phyloP scores from a whole-genome alignment of 768 basidiomycete species.

The Trametes villosa region DNA sequence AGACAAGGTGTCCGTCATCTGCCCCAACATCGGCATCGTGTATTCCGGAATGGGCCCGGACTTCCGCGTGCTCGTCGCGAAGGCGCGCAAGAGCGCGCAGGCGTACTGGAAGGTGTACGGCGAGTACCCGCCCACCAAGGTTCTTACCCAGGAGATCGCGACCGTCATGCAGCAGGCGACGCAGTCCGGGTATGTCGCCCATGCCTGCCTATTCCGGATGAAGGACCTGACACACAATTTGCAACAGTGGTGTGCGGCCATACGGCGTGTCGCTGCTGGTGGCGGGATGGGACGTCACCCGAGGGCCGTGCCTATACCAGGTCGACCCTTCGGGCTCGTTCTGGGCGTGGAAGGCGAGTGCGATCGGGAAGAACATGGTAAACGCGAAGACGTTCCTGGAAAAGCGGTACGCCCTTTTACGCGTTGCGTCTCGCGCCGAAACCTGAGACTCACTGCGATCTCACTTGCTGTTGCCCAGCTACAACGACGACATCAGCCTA shows the following conservation, averaged over 20 bases:
- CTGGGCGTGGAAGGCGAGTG: conserved; percentile 99
- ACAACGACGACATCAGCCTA: conserved; percentile 98
- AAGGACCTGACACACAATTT: neutral
- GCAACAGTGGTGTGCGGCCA: conserved; percentile 92
- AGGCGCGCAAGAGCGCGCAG: conserved; percentile 96
- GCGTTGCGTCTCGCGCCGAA: conserved; percentile 22
- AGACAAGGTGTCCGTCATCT: conserved; percentile 96
- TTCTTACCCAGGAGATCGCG: conserved; percentile 96
- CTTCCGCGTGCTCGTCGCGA: conserved; percentile 91
- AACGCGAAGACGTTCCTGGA: conserved; percentile 99
- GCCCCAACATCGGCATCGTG: conserved; percentile 98
- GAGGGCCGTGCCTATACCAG: conserved; percentile 97
- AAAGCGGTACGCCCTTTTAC: conserved; percentile 75
- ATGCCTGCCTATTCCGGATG: conserved; percentile 9
- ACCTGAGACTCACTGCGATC: conserved; percentile 17
- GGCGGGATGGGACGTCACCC: conserved; percentile 93
- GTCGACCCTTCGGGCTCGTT: conserved; percentile 99
- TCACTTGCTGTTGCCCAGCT: conserved; percentile 53
- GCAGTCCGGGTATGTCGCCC: conserved; percentile 85
- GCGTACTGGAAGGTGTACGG: conserved; percentile 99
- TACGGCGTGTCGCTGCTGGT: conserved; percentile 97
- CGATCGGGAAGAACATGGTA: conserved; percentile 99
- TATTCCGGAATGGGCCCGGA: conserved; percentile 99
- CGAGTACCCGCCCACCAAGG: conserved; percentile 96
- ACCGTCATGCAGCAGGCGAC: conserved; percentile 99